Evolutionary conservation across 345 rosid species (phyloP), one percentile per base, ranked within the genome.

Genomic region (Citrus glauca): DNA sequence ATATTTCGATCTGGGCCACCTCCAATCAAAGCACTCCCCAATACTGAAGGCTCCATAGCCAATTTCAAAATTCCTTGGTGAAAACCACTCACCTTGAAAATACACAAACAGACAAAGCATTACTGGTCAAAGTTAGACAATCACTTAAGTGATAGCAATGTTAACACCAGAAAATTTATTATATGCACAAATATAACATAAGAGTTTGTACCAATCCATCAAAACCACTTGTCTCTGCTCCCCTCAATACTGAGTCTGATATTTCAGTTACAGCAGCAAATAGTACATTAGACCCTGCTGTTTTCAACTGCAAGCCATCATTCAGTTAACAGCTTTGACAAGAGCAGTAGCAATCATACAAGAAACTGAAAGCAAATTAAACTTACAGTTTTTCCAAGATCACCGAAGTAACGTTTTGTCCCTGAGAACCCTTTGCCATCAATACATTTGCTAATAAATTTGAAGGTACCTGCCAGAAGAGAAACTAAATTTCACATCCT

Each of bases 201-300:
- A 62, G 71, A 76, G 50, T 75, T 53, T 35, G 69, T 88, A 95
- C 97, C 97, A 95, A 84, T 84, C 98, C 99, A 88, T 95, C 90
- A 84, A 95, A 91, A 85, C 99, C 99, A 73, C 87, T 93, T 81
- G 92, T 84, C 85, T 95, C 98, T 69, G 98, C 98, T 80, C 98
- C 97, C 83, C 82, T 91, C 66, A 95, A 85, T 77, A 95, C 86
- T 66, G 94, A 89, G 87, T 95, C 98, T 63, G 98, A 93, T 86
- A 95, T 79, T 89, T 95, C 97, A 84, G 98, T 92, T 77, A 92
- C 91, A 56, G 93, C 93, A 71, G 86, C 97, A 81, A 91, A 93
- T 35, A 92, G 77, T 62, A 93, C 91, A 85, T 95, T 93, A 66
- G 98, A 93, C 59, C 98, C 98, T 22, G 93, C 95, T 79, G 92